phyloP scores from a whole-genome alignment of 1,139 yeast species.

The Yamadazyma atlantica region DNA sequence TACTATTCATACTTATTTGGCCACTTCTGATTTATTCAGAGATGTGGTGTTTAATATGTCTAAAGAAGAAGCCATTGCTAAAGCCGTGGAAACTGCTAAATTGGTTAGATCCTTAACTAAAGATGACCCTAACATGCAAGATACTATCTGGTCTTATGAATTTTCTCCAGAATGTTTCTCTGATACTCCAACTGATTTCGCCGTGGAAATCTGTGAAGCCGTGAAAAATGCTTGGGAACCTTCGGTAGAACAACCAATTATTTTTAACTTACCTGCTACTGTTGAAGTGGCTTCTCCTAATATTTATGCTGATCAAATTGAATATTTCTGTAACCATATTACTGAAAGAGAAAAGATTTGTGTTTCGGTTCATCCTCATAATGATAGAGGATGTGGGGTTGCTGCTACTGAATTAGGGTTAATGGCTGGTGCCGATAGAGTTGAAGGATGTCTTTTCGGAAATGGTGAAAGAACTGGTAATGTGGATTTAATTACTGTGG shows the following conservation, averaged over 20 bases:
- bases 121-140: conserved; percentile 73
- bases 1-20: conserved; percentile 86
- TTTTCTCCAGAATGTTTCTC: conserved; percentile 95
- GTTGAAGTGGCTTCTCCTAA: conserved; percentile 95
- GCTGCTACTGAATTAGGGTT: conserved; percentile 96
- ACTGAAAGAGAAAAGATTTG: conserved; percentile 82
- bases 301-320: conserved; percentile 94
- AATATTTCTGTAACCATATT: conserved; percentile 78
- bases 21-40: conserved; percentile 88
- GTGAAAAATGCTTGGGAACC: conserved; percentile 95
- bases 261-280: conserved; percentile 97
- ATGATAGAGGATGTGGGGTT: conserved; percentile 97
- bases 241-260: conserved; percentile 75
- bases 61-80: conserved; percentile 71
- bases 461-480: conserved; percentile 99
- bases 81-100: conserved; percentile 82
- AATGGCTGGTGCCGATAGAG: conserved; percentile 96
- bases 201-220: conserved; percentile 89
- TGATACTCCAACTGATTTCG: conserved; percentile 83
- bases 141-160: conserved; percentile 85
- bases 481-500: conserved; percentile 91
- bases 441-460: conserved; percentile 96
- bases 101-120: conserved; percentile 82
- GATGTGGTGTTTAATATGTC: conserved; percentile 88
- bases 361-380: conserved; percentile 92